Conservation (phyloP, 441 rosid species). For the Metrosideros polymorpha region DNA sequence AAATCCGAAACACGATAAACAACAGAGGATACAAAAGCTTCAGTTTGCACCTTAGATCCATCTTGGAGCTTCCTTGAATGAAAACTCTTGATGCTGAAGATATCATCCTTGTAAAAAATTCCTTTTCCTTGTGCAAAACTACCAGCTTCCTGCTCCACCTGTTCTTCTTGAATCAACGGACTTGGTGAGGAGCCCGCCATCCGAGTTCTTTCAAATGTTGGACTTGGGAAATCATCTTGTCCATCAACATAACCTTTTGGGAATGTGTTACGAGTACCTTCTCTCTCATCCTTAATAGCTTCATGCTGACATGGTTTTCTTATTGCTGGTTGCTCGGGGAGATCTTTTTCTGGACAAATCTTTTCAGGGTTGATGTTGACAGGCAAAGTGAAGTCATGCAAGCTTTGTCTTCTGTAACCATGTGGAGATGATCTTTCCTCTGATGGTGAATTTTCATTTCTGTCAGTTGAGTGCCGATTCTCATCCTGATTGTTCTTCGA, state of each 20-base stretch:
- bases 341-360: constrained; percentile 18
- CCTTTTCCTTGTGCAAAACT: constrained; percentile 28
- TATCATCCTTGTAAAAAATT: constrained; percentile 18
- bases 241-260: constrained; percentile 21
- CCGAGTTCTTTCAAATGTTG: constrained; percentile 47
- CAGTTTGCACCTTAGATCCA: constrained; percentile 23
- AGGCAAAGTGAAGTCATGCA: constrained; percentile 13
- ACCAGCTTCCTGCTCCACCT: constrained; percentile 16
- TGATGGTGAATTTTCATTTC: constrained; percentile 21
- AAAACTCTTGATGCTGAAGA: constrained; percentile 41
- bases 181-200: constrained; percentile 27
- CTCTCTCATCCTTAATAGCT: constrained; percentile 24
- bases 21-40: constrained; percentile 43
- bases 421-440: constrained; percentile 41
- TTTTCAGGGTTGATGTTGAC: constrained; percentile 18
- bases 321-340: constrained; percentile 13
- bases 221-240: constrained; percentile 45
- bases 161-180: constrained; percentile 33
- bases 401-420: constrained; percentile 23
- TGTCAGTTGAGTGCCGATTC: constrained; percentile 21
- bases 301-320: constrained; percentile 9
- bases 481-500: constrained; percentile 26
- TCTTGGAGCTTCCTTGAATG: constrained; percentile 24
- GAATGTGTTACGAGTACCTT: constrained; percentile 17
- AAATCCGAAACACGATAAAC: neutral